Evolutionary conservation across 2,329 filamentous ascomycete species (phyloP), one percentile per base, ranked within the genome.

Genomic region (Exophiala phaeomuriformis): DNA sequence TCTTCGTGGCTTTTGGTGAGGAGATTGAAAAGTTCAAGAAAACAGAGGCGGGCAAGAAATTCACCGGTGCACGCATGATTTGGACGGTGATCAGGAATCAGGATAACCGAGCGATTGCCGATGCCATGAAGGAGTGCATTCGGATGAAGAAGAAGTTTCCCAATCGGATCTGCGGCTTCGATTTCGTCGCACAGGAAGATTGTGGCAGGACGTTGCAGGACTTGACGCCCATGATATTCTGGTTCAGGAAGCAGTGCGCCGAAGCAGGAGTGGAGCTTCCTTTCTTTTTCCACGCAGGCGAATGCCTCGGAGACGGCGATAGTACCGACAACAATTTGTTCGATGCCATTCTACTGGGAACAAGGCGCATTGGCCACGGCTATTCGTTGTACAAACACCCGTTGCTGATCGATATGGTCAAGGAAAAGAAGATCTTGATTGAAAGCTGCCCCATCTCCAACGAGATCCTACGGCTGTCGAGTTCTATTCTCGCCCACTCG

Each of bases 211-310:
- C 89, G 0, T 79, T 96, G 29, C 77, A 79, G 31, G 86, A 93
- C 61, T 72, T 95, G 2, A 78, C 91, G 0, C 90, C 90, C 0
- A 82, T 95, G 64, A 74, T 97, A 0, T 91, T 96, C 69, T 96
- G 89, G 89, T 96, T 97, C 77, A 84, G 84, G 60, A 90, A 91
- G 69, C 81, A 85, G 63, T 96, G 90, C 67, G 80, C 81, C 0
- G 78, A 87, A 65, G 84, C 89, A 64, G 82, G 80, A 2, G 80
- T 96, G 36, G 82, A 89, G 47, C 83, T 98, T 6, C 91, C 91
- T 0, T 95, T 96, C 74, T 95, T 95, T 75, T 94, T 97, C 74
- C 90, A 96, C 68, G 90, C 91, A 0, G 91, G 90, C 60, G 90
- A 96, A 71, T 88, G 83, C 33, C 80, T 95, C 0, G 89, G 88